Base-by-base conservation (phyloP, 2,329 filamentous ascomycete genomes). In the Cladosporium austrohemisphaericum region DNA sequence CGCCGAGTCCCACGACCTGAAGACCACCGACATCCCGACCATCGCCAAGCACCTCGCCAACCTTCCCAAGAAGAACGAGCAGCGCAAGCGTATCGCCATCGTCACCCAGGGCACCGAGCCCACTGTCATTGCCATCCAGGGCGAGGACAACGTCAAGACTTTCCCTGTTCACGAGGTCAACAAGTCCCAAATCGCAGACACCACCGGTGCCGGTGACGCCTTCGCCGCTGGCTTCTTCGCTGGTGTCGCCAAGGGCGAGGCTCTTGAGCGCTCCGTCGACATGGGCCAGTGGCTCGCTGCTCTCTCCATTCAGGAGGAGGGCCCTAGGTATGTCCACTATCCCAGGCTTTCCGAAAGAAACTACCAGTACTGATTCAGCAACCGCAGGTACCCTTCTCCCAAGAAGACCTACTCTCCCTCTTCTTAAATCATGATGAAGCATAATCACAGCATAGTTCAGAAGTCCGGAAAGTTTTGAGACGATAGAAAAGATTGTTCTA, bases 211-310 rank as follows among this genome's bases (percentile, higher is more conserved):
- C 55, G 93, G 80, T 68, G 93, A 98, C 68, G 92, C 93, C 46
- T 98, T 98, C 65, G 92, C 93, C 52, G 93, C 90, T 66, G 93
- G 93, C 56, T 90, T 98, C 73, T 78, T 88, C 50, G 93, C 93
- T 46, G 93, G 91, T 66, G 77, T 97, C 56, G 84, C 95, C 55
- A 78, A 92, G 71, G 89, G 86, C 70, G 88, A 93, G 76, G 68
- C 81, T 48, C 78, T 98, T 43, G 84, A 86, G 62, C 81, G 84
- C 58, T 80, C 80, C 64, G 79, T 98, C 60, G 87, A 96, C 69
- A 88, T 93, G 80, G 93, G 93, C 57, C 91, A 96, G 74, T 98
- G 93, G 93, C 81, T 98, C 58, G 93, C 93, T 41, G 85, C 86
- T 65, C 77, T 95, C 64, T 93, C 90, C 78, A 92, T 98, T 69